Evolutionary conservation across 208 protist genomes (phyloP), one percentile per base, ranked within the genome.

Genomic region (Plasmodiophora brassicae): DNA sequence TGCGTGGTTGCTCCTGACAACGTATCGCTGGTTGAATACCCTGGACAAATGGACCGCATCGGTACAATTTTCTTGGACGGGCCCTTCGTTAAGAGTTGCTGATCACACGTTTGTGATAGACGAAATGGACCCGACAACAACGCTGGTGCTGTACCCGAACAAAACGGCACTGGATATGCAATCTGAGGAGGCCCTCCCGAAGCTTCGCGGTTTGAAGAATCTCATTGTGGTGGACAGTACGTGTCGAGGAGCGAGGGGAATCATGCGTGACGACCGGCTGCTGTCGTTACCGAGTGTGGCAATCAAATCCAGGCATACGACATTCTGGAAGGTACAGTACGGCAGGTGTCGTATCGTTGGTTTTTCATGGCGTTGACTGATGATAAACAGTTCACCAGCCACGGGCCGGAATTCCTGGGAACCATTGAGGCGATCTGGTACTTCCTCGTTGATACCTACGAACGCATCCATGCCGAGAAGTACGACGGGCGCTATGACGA

Each of bases 381-480:
- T 38, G n/a, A 78, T 78, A 5, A 44, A 32, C 41, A 78, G 65
- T 78, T 78, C n/a, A 78, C 65, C 5, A n/a, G 41, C 41, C 65
- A 78, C n/a, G 65, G 65, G 5, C 65, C 65, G 20, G 65, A n/a
- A 36, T 78, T 78, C n/a, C n/a, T 78, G 14, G 65, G 65, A 36
- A 78, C 65, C n/a, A 78, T 78, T 78, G 65, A 78, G n/a, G 65
- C 65, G 10, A 78, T 78, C n/a, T 78, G 41, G 32, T 78, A 78
- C 65, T 78, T 78, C 41, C 5, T 78, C 5, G n/a, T 78, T 32
- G 65, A 78, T 32, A 44, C 20, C n/a, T 78, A 44, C n/a, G 65
- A 78, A 38, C 32, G 65, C 32, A 78, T 38, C 10, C 10, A 78
- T 5, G 65, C 32, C 65, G 32, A 78, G 5, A 5, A n/a, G 14